Evolutionary conservation across 2,329 filamentous ascomycete genomes (phyloP).

Genomic region (Ophiostoma angusticollis): DNA sequence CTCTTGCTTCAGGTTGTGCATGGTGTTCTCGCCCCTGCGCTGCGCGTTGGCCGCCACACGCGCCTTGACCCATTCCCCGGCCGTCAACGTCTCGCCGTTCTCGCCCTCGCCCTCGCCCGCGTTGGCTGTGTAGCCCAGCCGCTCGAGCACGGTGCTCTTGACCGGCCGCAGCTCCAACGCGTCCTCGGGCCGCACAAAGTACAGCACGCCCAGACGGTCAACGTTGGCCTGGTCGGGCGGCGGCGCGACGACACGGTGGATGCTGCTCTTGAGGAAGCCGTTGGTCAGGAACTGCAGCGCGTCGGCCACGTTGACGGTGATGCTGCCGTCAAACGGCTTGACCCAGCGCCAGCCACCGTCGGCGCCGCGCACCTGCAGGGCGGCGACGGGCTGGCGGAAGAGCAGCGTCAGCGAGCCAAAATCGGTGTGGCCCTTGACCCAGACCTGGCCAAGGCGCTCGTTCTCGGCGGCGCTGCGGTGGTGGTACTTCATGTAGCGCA

Average conservation of each 20-base stretch:
- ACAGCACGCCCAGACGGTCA: slow-evolving; percentile 36
- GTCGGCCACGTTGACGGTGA: slow-evolving; percentile 35
- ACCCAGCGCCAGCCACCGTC: slow-evolving; percentile 32
- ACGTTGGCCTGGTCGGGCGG: slow-evolving; percentile 31
- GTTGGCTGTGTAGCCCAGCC: slow-evolving; percentile 4
- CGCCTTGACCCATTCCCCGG: slow-evolving; percentile 10
- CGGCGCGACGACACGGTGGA: slow-evolving; percentile 23
- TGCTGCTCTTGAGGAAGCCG: slow-evolving; percentile 25
- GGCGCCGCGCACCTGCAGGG: slow-evolving; percentile 33
- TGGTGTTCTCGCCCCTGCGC: neutral
- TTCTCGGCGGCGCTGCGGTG: slow-evolving; percentile 23
- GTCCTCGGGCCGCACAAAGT: slow-evolving; percentile 34
- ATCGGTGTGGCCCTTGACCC: slow-evolving; percentile 35
- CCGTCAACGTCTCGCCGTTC: slow-evolving; percentile 2
- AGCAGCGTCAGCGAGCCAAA: slow-evolving; percentile 39
- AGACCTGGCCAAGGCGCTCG: slow-evolving; percentile 19
- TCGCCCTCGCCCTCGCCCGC: neutral
- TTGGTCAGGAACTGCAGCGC: slow-evolving; percentile 32
- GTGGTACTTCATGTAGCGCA: slow-evolving; percentile 47
- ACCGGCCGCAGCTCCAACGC: slow-evolving; percentile 20
- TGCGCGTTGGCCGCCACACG: slow-evolving; percentile 1
- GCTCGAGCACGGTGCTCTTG: slow-evolving; percentile 6
- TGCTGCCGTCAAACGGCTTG: slow-evolving; percentile 29
- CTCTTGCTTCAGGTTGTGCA: slow-evolving; percentile 1
- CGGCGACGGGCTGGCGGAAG: slow-evolving; percentile 41